Evolutionary conservation across 441 rosid genomes (phyloP).

Genomic region (Eruca vesicaria): DNA sequence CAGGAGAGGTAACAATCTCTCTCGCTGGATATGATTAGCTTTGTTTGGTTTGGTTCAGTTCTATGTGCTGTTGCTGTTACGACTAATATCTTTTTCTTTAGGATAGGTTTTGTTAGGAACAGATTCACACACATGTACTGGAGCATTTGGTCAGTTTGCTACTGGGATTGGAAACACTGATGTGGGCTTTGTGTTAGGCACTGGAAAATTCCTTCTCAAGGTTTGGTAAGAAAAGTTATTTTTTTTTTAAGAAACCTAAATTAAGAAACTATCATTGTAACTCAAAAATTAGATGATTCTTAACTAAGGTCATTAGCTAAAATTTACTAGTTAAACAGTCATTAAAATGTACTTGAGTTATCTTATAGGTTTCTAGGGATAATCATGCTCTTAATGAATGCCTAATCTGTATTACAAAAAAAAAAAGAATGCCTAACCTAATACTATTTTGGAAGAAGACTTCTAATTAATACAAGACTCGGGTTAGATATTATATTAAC

Average conservation of each 20-base stretch:
- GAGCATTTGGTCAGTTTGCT: slow-evolving; percentile 98
- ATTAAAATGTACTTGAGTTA: too few species aligned
- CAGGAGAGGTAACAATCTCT: slow-evolving; percentile 73
- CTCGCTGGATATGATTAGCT: neutral
- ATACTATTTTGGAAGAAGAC: neutral
- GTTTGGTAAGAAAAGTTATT: too few species aligned
- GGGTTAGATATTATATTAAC: neutral
- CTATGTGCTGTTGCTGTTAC: neutral
- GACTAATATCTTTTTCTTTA: neutral
- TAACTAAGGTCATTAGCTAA: too few species aligned
- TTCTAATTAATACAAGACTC: neutral
- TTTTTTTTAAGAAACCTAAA: too few species aligned
- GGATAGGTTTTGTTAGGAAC: slow-evolving; percentile 86
- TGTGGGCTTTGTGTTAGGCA: slow-evolving; percentile 90
- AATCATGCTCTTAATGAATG: too few species aligned
- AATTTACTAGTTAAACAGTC: too few species aligned
- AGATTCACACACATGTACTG: slow-evolving; percentile 97
- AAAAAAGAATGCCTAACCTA: slow-evolving; percentile 11
- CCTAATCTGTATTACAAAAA: too few species aligned
- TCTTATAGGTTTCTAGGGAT: too few species aligned
- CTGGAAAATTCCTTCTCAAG: slow-evolving; percentile 93
- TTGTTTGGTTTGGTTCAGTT: too few species aligned
- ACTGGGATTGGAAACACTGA: slow-evolving; percentile 98
- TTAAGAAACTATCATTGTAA: too few species aligned
- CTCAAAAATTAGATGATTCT: too few species aligned